A percentile compares a stretch with the other conserved stretches of the same genome.
These are phyloP conservation scores for Coemansia sp. DNA, from an alignment of 371 early-diverging fungal genomes.

Conservation along the genomic window DNA sequence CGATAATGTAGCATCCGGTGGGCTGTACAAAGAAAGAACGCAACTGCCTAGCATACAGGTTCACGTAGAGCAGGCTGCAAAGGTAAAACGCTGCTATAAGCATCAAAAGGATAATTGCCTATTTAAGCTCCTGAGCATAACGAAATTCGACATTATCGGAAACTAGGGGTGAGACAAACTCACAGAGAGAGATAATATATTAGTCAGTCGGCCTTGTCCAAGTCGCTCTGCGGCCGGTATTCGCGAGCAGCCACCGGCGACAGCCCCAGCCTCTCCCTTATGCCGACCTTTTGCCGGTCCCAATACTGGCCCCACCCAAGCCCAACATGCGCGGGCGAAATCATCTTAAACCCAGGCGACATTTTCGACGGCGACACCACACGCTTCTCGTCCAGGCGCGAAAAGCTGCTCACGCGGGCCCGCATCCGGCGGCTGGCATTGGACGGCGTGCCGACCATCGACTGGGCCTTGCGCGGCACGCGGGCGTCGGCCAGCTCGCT, in stretches of 20 bases:
- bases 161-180: too few relatives aligned
- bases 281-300: slow-evolving; percentile 34
- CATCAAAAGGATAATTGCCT: too few relatives aligned
- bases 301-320: slow-evolving; percentile 50
- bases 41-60: too few relatives aligned
- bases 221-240: background rate
- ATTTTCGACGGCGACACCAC: slow-evolving; percentile 1
- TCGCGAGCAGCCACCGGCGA: slow-evolving; percentile 1
- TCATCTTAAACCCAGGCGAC: slow-evolving; percentile 14
- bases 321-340: slow-evolving; percentile 36
- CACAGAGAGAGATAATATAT: background rate
- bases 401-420: slow-evolving; percentile 35
- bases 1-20: too few relatives aligned
- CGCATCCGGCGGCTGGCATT: background rate
- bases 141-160: too few relatives aligned
- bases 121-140: too few relatives aligned
- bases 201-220: slow-evolving; percentile 2
- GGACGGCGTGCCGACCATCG: slow-evolving; percentile 27
- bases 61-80: too few relatives aligned
- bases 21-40: too few relatives aligned
- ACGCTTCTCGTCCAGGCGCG: background rate
- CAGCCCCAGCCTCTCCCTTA: slow-evolving; percentile 26
- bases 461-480: slow-evolving; percentile 32
- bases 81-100: too few relatives aligned
- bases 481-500: background rate